Percentiles rank a stretch among this genome's conserved stretches.
Conservation (phyloP, 1,284 basidiomycete species). For the Sanghuangporus weigelae region DNA sequence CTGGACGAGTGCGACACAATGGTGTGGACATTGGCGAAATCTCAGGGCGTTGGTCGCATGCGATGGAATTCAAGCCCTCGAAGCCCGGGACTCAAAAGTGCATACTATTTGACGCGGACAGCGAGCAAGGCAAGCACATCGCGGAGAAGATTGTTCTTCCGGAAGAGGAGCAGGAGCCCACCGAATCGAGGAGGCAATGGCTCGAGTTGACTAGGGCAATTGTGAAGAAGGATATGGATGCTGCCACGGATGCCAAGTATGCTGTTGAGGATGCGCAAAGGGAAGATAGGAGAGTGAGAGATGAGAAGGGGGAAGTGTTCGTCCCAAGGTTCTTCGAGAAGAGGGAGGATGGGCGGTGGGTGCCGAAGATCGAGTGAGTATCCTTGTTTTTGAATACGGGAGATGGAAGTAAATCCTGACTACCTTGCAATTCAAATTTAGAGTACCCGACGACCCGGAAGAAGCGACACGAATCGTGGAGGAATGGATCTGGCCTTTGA, state of each 20-base stretch:
- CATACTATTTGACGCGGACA: slow-evolving; percentile 80
- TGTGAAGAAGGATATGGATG: slow-evolving; percentile 85
- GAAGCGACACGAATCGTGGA: slow-evolving; percentile 56
- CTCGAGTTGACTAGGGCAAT: slow-evolving; percentile 84
- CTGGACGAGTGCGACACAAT: slow-evolving; percentile 73
- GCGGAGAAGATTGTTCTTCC: slow-evolving; percentile 82
- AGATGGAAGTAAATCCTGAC: background rate
- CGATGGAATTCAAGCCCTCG: slow-evolving; percentile 83
- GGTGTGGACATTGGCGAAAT: slow-evolving; percentile 79
- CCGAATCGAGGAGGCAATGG: slow-evolving; percentile 93
- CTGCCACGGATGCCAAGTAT: slow-evolving; percentile 87
- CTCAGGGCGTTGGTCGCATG: slow-evolving; percentile 85
- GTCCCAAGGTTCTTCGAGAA: slow-evolving; percentile 80
- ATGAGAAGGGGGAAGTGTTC: slow-evolving; percentile 66
- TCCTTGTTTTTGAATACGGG: slow-evolving; percentile 16
- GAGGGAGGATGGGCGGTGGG: slow-evolving; percentile 69
- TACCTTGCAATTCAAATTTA: slow-evolving; percentile 26
- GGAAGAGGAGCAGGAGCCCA: slow-evolving; percentile 84
- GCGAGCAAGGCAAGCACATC: slow-evolving; percentile 59
- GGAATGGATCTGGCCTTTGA: slow-evolving; percentile 53
- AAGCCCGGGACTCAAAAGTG: slow-evolving; percentile 62
- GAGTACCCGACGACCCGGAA: slow-evolving; percentile 63
- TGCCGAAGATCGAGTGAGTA: slow-evolving; percentile 68
- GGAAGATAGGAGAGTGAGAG: slow-evolving; percentile 71
- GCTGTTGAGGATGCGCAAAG: slow-evolving; percentile 92